Base-by-base conservation (phyloP, 495 filamentous ascomycete species). In the Penicillium maclennaniae region DNA sequence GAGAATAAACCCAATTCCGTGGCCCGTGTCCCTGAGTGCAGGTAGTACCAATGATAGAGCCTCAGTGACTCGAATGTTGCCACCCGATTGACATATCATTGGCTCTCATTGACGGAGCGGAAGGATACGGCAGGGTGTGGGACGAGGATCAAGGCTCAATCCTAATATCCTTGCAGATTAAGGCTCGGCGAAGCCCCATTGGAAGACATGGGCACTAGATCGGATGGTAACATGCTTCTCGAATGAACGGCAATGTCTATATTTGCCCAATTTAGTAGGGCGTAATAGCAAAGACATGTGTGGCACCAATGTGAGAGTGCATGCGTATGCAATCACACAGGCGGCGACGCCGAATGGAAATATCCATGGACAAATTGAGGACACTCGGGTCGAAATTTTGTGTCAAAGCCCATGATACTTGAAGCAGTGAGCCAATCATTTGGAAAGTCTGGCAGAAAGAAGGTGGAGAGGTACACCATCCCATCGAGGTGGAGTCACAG, bases 31-130 rank as follows among this genome's bases (percentile, higher is more conserved):
- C 51, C 53, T 57, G 41, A 59, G 58, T 53, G 50, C 55, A 60
- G 53, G 44, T 47, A 49, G 65, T 63, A 62, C 66, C 70, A 73
- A 69, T 75, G 59, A 58, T 60, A 66, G 62, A 59, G 55, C 56
- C 62, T 51, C 63, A 61, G 50, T 59, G 56, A 61, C 60, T 57
- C 55, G 56, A 61, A 21, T 53, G 45, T 59, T 59, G 62, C 65
- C 62, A 66, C 62, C 49, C 43, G 28, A 20, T 40, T 36, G 41
- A 55, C 37, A 52, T 51, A 54, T 49, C 26, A 68, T 68, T 68
- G 65, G 65, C 55, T 58, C 47, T 51, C 44, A 63, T 25, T 17
- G 47, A 63, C 49, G 49, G 60, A 59, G 50, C 56, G 57, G 59
- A 60, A 60, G 55, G 51, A 41, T 54, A 58, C 54, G 58, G 61